Evolutionary conservation across 1,284 basidiomycete genomes (phyloP), one percentile per base, ranked within the genome.

Genomic region (Xerocomus cyaneibrunnescens): DNA sequence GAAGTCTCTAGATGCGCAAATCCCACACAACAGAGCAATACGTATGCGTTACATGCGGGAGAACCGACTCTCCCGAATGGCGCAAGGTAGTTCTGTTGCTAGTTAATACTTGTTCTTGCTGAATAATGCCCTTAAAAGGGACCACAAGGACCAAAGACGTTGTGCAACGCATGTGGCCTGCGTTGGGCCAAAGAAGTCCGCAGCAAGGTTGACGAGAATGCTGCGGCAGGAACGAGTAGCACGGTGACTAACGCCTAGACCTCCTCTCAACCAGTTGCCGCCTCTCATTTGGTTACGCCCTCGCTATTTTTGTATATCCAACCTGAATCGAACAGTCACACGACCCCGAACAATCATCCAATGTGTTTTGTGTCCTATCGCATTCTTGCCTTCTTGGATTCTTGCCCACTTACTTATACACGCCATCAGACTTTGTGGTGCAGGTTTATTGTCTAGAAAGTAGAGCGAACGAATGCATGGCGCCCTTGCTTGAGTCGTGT

Each of bases 121-220:
- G 55, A 63, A 62, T 17, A 54, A 32, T 56, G 46, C 30, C 51
- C 55, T 55, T 56, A 3, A 65, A n/a, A 91, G 85, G 89, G 89
- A 17, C 90, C 89, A 1, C 76, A 76, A 51, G 92, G 91, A 31
- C 86, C 89, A 3, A 94, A 94, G 72, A 93, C 91, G 12, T 73
- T 94, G 12, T 94, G 91, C 73, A 93, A 93, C 65, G 91, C 91
- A 1, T 93, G 90, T 57, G 90, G 90, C 16, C 72, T 93, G 40
- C 80, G 89, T 45, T 92, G 88, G 86, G 90, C 90, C 43, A 92
- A 92, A 71, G 77, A 79, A 57, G 65, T 76, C 32, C 77, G 80
- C 55, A 79, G 70, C 59, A 70, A 68, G 48, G 65, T 62, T 22
- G 74, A 72, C 27, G 72, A 73, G n/a, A 65, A 55, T 16, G 36